Percentiles rank a stretch among this genome's conserved stretches.
phyloP scores from a whole-genome alignment of 192 early-diverging fungal genomes.

The Dissophora globulifera region DNA sequence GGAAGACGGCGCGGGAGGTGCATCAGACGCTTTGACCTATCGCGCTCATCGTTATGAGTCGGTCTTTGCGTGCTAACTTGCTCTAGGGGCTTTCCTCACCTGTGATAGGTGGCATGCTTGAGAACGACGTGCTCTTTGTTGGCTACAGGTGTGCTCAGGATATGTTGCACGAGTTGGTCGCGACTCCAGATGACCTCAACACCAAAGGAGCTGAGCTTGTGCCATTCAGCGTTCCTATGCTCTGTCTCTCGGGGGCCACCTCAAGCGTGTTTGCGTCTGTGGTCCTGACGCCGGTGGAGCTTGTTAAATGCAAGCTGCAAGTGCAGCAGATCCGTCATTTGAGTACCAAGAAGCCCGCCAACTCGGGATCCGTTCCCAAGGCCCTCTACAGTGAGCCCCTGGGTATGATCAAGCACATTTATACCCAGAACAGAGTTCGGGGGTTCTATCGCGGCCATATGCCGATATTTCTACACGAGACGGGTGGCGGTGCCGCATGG shows the following conservation, averaged over 20 bases:
- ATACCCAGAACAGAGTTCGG: conserved; percentile 56
- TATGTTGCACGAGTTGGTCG: conserved; percentile 66
- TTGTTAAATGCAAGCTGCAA: conserved; percentile 97
- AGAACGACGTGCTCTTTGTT: conserved; percentile 91
- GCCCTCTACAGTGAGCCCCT: conserved; percentile 57
- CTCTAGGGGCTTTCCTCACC: conserved; percentile 88
- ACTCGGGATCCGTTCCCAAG: conserved; percentile 10
- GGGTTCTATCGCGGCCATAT: conserved; percentile 86
- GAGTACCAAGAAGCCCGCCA: conserved; percentile 36
- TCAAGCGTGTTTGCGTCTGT: conserved; percentile 89
- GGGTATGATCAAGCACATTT: conserved; percentile 57
- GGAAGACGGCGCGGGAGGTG: too few species aligned
- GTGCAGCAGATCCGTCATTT: conserved; percentile 74
- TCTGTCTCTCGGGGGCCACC: conserved; percentile 83
- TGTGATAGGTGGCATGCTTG: conserved; percentile 92
- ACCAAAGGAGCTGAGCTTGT: conserved; percentile 31
- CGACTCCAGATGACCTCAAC: conserved; percentile 29
- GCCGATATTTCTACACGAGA: conserved; percentile 89
- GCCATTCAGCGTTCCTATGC: conserved; percentile 70
- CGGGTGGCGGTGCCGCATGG: conserved; percentile 94
- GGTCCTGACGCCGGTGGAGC: conserved; percentile 93
- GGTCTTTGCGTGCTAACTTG: too few species aligned
- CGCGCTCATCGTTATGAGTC: too few species aligned
- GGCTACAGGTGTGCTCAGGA: conserved; percentile 87
- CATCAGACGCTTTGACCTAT: too few species aligned